Percentiles rank a stretch among this genome's conserved stretches.
Conservation (phyloP, 139 green algal genomes). For the Coelastrella sp. region DNA sequence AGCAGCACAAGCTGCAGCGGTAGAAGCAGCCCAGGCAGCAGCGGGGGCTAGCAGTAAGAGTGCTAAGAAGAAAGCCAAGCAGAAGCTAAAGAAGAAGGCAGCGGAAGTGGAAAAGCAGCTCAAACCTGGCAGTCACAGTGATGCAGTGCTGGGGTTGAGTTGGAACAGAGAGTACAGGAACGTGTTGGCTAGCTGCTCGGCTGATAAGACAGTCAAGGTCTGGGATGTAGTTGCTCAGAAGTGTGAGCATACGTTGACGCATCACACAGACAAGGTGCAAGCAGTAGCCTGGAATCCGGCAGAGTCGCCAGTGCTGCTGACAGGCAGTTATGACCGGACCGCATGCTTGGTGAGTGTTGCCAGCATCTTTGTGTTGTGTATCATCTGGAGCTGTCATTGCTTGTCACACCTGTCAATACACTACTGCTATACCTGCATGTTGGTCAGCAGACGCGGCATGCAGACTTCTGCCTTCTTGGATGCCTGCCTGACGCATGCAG, state of each 20-base stretch:
- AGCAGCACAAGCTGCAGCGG: slow-evolving; percentile 32
- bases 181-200: slow-evolving; percentile 89
- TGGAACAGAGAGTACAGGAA: slow-evolving; percentile 95
- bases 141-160: slow-evolving; percentile 90
- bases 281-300: slow-evolving; percentile 94
- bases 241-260: slow-evolving; percentile 86
- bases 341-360: slow-evolving; percentile 77
- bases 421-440: neutral
- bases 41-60: neutral
- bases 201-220: slow-evolving; percentile 92
- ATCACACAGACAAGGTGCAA: slow-evolving; percentile 97
- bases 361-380: neutral
- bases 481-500: too few relatives aligned
- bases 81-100: slow-evolving; percentile 73
- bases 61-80: slow-evolving; percentile 64
- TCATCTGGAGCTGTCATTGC: too few relatives aligned
- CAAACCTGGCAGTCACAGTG: slow-evolving; percentile 87
- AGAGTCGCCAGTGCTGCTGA: slow-evolving; percentile 90
- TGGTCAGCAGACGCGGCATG: neutral
- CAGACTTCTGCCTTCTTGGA: too few relatives aligned
- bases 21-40: slow-evolving; percentile 38
- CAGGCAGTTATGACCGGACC: slow-evolving; percentile 88
- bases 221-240: slow-evolving; percentile 68
- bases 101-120: slow-evolving; percentile 50
- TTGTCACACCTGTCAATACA: too few relatives aligned